Conservation (phyloP, 73 alveolate genomes). For the Effrenium voratum region DNA sequence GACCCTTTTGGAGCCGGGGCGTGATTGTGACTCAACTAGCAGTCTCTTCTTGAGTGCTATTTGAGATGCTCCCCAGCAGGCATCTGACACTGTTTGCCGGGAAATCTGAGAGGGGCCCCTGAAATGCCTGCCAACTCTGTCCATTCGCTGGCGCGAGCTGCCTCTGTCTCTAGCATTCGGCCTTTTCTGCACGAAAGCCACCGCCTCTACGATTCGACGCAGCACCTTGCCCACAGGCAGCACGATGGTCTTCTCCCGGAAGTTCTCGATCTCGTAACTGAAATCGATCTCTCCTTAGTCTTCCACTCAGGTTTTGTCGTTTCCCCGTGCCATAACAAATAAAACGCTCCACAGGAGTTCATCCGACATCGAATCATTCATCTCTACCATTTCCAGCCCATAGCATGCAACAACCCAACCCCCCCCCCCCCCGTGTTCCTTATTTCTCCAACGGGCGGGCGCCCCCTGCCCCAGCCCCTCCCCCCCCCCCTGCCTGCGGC, state of each 20-base stretch:
- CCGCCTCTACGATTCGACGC: constrained; percentile 2
- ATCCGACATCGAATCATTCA: not conserved
- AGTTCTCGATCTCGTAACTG: not conserved
- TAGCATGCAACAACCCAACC: not conserved
- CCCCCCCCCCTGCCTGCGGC: not conserved
- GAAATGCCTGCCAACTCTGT: no score
- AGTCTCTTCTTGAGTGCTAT: no score
- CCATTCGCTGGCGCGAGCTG: no score
- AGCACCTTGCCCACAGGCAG: not conserved
- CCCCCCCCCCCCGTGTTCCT: not conserved
- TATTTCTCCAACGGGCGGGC: not conserved
- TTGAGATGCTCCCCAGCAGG: no score
- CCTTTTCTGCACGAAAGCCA: not conserved
- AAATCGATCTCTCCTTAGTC: not conserved
- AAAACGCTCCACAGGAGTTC: not conserved
- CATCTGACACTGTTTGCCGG: no score
- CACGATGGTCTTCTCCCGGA: not conserved
- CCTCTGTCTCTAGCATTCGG: not conserved
- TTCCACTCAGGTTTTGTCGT: not conserved
- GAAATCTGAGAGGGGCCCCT: no score
- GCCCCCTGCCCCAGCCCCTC: not conserved
- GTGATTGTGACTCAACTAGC: no score
- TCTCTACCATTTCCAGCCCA: not conserved
- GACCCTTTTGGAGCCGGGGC: no score
- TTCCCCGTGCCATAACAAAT: no score